Base-by-base conservation (phyloP, 2,329 filamentous ascomycete genomes). In the Colletotrichum abscissum region DNA sequence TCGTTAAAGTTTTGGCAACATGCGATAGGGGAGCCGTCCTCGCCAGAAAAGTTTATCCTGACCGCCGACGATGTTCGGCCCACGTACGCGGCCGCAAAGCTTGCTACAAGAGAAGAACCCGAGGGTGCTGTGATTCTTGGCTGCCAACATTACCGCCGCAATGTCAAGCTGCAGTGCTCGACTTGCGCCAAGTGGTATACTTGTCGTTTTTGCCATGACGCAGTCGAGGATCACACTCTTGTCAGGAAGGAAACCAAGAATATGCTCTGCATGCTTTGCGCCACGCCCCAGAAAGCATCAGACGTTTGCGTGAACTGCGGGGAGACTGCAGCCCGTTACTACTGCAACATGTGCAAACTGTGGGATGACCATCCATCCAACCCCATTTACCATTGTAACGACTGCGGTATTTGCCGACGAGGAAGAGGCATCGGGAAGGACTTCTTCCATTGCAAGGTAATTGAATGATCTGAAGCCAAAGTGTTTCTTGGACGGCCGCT, bases 211-310 rank as follows among this genome's bases (percentile, higher is more conserved):
- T 99, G 97, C 80, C 97, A 99, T 80, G 95, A 99, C 81, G 90
- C 92, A 62, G 89, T 86, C 9, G 94, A 98, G 78, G 91, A 94
- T 77, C 95, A 98, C 81, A 87, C 86, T 73, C 86, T 99, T 69
- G 91, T 95, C 77, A 91, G 97, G 64, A 92, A 92, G 77, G 93
- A 94, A 77, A 99, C 96, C 8, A 93, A 92, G 81, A 93, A 98
- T 78, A 99, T 99, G 97, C 89, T 99, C 6, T 99, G 97, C 82
- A 99, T 99, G 97, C 87, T 95, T 33, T 99, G 97, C 81, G 91
- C 92, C 7, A 94, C 93, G 69, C 92, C 97, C 2, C 97, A 99
- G 78, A 90, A 90, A 69, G 95, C 94, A 4, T 91, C 91, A 35
- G 94, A 97, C 75, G 88, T 90, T 64, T 99, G 97, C 81, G 87